phyloP scores from a whole-genome alignment of 768 basidiomycete species.

The Cystoderma amianthinum region DNA sequence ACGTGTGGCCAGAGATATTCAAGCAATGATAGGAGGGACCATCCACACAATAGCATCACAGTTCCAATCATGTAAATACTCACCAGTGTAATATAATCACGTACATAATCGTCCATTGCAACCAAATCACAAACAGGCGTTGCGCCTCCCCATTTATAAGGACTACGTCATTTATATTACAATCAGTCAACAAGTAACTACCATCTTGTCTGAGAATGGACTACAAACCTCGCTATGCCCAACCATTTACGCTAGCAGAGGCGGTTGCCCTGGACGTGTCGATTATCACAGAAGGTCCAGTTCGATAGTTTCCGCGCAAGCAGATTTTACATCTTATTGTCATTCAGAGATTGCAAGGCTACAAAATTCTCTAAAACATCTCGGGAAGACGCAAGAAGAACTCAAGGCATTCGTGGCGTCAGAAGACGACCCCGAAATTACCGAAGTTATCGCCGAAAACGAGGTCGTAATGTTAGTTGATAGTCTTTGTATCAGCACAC shows the following conservation, averaged over 20 bases:
- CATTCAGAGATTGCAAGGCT: slow-evolving; percentile 67
- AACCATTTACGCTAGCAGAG: slow-evolving; percentile 69
- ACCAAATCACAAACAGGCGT: no score
- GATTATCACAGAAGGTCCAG: slow-evolving; percentile 64
- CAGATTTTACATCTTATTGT: slow-evolving; percentile 3
- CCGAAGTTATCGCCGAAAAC: slow-evolving; percentile 64
- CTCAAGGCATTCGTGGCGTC: slow-evolving; percentile 40
- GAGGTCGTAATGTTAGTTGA: slow-evolving; percentile 18
- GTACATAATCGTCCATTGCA: no score
- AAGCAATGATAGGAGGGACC: slow-evolving; percentile 20
- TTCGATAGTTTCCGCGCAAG: not conserved
- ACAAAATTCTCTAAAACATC: slow-evolving; percentile 59
- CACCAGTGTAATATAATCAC: no score
- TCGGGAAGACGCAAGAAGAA: slow-evolving; percentile 54
- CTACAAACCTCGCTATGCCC: slow-evolving; percentile 57
- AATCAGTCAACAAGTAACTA: not conserved
- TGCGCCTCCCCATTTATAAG: no score
- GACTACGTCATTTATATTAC: not conserved
- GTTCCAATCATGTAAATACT: not conserved
- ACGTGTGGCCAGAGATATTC: slow-evolving; percentile 75
- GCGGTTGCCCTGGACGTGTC: slow-evolving; percentile 59
- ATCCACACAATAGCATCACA: not conserved
- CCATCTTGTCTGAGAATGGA: slow-evolving; percentile 36
- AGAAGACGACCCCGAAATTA: slow-evolving; percentile 48
- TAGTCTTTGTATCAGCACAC: not conserved